These are phyloP conservation scores for Puccinia hordei DNA, from an alignment of 1,284 basidiomycete species.

Conservation along the genomic window DNA sequence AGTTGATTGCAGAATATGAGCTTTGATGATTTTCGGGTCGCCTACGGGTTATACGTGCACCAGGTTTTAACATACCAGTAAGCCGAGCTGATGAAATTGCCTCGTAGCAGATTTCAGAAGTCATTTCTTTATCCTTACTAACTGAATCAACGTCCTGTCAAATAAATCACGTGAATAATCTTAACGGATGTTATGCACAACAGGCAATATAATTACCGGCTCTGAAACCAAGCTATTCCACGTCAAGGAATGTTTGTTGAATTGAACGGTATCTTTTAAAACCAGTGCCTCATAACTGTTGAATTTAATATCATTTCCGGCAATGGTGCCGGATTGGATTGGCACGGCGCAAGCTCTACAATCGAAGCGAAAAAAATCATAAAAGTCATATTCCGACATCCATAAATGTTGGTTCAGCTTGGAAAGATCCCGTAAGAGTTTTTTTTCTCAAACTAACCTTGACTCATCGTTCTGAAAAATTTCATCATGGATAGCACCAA, in stretches of 20 bases:
- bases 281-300: constrained; percentile 15
- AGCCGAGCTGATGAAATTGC: constrained; percentile 17
- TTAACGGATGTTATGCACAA: background rate
- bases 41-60: background rate
- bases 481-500: constrained; percentile 36
- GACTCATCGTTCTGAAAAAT: constrained; percentile 32
- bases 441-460: constrained; percentile 12
- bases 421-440: background rate
- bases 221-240: constrained; percentile 35
- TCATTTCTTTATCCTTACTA: constrained; percentile 3
- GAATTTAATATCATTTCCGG: constrained; percentile 19
- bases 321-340: constrained; percentile 3
- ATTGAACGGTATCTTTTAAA: constrained; percentile 26
- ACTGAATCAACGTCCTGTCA: background rate
- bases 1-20: background rate
- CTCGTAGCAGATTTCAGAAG: constrained; percentile 37
- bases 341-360: constrained; percentile 42
- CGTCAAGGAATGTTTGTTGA: constrained; percentile 42
- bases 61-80: constrained; percentile 3
- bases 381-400: background rate
- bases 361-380: background rate
- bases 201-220: background rate
- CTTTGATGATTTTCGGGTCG: background rate
- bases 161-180: constrained; percentile 3
- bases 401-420: background rate